Conservation (phyloP, 345 rosid genomes). For the Nasturtium officinale region DNA sequence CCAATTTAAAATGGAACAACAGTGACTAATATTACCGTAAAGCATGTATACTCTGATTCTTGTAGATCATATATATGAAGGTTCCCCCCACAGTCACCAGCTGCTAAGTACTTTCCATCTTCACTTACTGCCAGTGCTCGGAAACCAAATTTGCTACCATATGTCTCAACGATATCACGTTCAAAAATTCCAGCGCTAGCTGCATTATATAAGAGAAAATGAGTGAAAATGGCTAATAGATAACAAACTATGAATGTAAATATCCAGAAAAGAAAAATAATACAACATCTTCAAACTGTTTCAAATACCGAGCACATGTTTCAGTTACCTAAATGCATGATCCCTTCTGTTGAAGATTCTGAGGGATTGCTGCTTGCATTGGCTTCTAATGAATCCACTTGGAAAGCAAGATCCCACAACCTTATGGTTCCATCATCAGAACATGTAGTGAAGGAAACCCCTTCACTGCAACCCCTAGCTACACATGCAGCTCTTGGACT, state of each 20-base stretch:
- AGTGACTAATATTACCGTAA: constrained; percentile 51
- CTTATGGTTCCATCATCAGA: constrained; percentile 84
- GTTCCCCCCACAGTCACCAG: constrained; percentile 83
- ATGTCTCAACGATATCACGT: constrained; percentile 57
- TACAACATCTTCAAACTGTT: neutral
- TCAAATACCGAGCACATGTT: neutral
- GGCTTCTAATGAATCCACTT: constrained; percentile 46
- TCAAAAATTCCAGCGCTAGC: constrained; percentile 76
- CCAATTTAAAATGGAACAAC: neutral
- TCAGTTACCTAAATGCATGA: constrained; percentile 56
- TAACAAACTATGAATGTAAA: constrained; percentile 16
- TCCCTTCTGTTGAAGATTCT: constrained; percentile 39
- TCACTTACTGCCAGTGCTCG: constrained; percentile 74
- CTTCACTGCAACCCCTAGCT: constrained; percentile 82
- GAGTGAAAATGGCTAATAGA: constrained; percentile 21
- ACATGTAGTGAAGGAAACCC: constrained; percentile 84
- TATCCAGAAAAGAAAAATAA: neutral
- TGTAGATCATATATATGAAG: constrained; percentile 76
- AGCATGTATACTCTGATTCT: constrained; percentile 62
- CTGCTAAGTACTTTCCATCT: constrained; percentile 80
- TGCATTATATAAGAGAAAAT: constrained; percentile 31
- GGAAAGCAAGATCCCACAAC: constrained; percentile 77
- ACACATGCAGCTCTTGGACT: constrained; percentile 69
- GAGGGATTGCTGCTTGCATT: constrained; percentile 36
- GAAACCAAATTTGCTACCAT: constrained; percentile 58